Evolutionary conservation across 805 yeast genomes (phyloP), one percentile per base, ranked within the genome.

Genomic region (Starmera amethionina): DNA sequence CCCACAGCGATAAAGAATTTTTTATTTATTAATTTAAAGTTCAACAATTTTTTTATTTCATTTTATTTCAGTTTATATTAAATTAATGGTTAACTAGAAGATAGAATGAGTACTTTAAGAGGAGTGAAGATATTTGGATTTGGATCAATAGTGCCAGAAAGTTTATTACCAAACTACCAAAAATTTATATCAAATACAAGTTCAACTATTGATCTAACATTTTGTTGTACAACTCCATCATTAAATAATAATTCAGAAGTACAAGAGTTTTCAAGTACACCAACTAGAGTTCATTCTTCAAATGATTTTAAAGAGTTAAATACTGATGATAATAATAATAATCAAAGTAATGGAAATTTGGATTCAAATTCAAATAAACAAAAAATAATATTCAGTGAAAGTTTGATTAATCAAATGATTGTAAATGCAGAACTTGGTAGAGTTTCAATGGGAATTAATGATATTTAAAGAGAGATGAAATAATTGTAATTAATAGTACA

Each of bases 361-460:
- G 15, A 16, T 29, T 7, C 14, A 9, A 28, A 16, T 29, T 7
- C 14, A 14, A 18, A 16, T 30, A 30, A 25, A 2, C 32, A 30
- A 18, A 13, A 30, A 18, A 13, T 33, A 33, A 31, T 25, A 2
- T 39, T 49, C 30, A 42, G 40, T 8, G 38, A 42, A 8, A 38
- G 41, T 10, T 27, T 50, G 12, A 35, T 51, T 25, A 36, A 33
- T 5, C 41, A 45, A 15, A 44, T 51, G 11, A 49, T 48, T 6
- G 38, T 40, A 15, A 45, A 42, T 27, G 56, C 52, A 3, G 52
- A 51, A 32, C 9, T 50, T 3, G 50, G 49, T 4, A 41, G 53
- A 12, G 44, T 50, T 5, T 28, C 45, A 16, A 47, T 51, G 48
- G 54, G 48, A 11, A 43, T 51, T 11, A 42, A 42, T 40, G 48